Evolutionary conservation across 768 basidiomycete genomes (phyloP).

Genomic region (Agrocybe praecox): DNA sequence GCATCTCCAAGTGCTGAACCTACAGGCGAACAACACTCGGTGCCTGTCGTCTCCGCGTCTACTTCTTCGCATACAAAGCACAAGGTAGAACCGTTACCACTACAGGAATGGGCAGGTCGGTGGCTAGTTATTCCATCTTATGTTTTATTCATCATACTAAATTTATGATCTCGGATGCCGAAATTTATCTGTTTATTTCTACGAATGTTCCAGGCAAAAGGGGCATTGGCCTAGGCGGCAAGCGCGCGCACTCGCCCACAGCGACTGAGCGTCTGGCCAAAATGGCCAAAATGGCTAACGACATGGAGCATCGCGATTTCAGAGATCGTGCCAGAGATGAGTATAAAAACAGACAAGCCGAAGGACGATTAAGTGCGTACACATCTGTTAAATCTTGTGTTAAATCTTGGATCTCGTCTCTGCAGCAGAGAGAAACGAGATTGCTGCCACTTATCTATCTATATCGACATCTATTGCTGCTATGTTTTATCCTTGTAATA

Average conservation of each 20-base stretch:
- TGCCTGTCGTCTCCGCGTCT: constrained; percentile 1
- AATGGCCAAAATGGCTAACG: constrained; percentile 76
- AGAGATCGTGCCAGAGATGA: constrained; percentile 72
- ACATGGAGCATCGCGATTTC: constrained; percentile 56
- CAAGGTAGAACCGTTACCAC: constrained; percentile 67
- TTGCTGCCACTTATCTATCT: background rate
- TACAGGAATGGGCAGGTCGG: constrained; percentile 85
- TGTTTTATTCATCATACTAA: too few species aligned
- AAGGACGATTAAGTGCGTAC: constrained; percentile 58
- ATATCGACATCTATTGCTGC: background rate
- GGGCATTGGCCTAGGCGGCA: constrained; percentile 69
- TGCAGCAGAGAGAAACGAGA: background rate
- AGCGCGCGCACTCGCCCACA: constrained; percentile 68
- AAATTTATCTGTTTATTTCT: constrained; percentile 3
- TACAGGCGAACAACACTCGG: constrained; percentile 2
- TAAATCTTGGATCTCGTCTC: constrained; percentile 7
- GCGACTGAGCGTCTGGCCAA: constrained; percentile 68
- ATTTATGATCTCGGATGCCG: constrained; percentile 2
- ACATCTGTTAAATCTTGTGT: constrained; percentile 1
- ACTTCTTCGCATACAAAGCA: constrained; percentile 35
- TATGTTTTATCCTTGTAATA: background rate
- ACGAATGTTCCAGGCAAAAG: constrained; percentile 58
- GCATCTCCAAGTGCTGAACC: constrained; percentile 12
- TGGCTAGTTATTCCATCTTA: constrained; percentile 6
- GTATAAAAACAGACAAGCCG: constrained; percentile 77